Percentiles rank a stretch among this genome's conserved stretches.
Conservation (phyloP, 805 yeast species). For the Saccharomycopsis microspora region DNA sequence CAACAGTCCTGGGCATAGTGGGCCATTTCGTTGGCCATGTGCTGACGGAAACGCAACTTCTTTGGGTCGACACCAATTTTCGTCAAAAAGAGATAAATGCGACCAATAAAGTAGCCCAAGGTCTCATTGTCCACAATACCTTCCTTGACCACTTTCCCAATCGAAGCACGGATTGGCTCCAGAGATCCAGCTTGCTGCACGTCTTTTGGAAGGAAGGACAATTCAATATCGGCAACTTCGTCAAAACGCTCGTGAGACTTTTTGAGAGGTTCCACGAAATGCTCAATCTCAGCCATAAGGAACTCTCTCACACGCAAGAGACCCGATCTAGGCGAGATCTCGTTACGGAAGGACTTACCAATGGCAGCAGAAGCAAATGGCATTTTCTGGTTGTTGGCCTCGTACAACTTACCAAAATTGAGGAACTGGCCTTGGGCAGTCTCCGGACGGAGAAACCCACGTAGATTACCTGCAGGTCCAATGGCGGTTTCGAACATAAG, state of each 20-base stretch:
- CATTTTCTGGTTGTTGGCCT: constrained; percentile 90
- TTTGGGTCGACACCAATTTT: constrained; percentile 84
- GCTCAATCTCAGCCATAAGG: constrained; percentile 99
- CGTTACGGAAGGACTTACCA: constrained; percentile 98
- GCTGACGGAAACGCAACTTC: constrained; percentile 94
- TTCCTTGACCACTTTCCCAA: constrained; percentile 83
- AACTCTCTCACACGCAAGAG: constrained; percentile 96
- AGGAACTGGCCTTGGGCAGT: constrained; percentile 99
- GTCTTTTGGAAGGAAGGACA: constrained; percentile 74
- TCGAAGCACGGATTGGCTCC: constrained; percentile 45
- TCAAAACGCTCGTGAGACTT: constrained; percentile 74
- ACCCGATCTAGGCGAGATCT: constrained; percentile 97
- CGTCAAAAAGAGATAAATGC: constrained; percentile 75
- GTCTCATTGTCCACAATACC: constrained; percentile 96
- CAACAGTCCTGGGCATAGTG: constrained; percentile 99
- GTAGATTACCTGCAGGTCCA: constrained; percentile 95
- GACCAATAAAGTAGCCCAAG: constrained; percentile 90
- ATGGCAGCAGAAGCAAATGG: constrained; percentile 99
- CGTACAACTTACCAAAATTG: constrained; percentile 87
- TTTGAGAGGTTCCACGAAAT: constrained; percentile 87
- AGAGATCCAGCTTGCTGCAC: constrained; percentile 84
- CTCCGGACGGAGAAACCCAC: constrained; percentile 96
- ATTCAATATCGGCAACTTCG: constrained; percentile 60
- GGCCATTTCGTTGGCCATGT: constrained; percentile 98
- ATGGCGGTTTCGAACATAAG: constrained; percentile 98